A percentile compares a stretch with the other conserved stretches of the same genome.
Conservation (phyloP, 2,329 filamentous ascomycete species). For the Botryotinia calthae region DNA sequence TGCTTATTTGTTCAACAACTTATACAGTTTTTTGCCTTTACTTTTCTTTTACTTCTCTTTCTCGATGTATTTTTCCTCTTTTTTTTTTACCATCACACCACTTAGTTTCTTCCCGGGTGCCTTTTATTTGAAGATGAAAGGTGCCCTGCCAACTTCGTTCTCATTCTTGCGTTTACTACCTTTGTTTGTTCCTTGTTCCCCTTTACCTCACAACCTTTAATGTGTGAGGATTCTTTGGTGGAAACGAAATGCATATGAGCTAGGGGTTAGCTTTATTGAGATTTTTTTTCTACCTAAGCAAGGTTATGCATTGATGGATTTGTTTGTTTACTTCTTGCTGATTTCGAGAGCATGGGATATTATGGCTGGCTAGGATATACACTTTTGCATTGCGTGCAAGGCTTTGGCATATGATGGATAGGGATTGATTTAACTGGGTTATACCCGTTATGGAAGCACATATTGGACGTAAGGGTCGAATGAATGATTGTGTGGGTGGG, state of each 20-base stretch:
- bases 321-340: not conserved
- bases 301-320: constrained; percentile 3
- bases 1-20: not conserved
- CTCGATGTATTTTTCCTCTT: not conserved
- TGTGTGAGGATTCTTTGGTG: not conserved
- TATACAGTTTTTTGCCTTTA: not conserved
- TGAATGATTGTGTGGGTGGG: not conserved
- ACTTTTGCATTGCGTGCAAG: constrained; percentile 14
- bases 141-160: not conserved
- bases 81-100: not conserved
- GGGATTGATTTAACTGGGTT: not conserved
- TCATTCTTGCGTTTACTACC: not conserved
- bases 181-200: not conserved
- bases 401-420: constrained; percentile 16
- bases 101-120: constrained; percentile 1
- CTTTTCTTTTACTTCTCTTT: not conserved
- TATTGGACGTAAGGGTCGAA: not conserved
- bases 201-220: not conserved
- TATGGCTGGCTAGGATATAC: constrained; percentile 15
- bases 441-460: not conserved
- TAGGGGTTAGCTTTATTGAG: not conserved
- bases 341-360: not conserved
- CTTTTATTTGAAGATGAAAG: not conserved
- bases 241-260: not conserved
- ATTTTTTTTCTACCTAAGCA: not conserved